phyloP scores from a whole-genome alignment of 768 basidiomycete species.

The Hygrocybe punicea region DNA sequence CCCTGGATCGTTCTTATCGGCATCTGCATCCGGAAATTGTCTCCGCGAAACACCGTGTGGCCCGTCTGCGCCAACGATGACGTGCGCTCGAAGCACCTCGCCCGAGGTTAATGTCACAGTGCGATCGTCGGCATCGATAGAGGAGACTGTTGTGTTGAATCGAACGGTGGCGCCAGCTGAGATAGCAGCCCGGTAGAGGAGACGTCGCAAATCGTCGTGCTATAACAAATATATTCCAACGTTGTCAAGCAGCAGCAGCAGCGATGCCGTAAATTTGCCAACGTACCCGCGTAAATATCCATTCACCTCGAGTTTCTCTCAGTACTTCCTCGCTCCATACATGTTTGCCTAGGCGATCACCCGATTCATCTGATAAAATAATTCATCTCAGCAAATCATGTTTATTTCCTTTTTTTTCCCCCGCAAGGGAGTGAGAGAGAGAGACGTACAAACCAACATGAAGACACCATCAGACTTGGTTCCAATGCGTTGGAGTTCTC shows the following conservation, averaged over 20 bases:
- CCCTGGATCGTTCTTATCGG: neutral
- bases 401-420: too few species aligned
- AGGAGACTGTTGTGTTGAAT: constrained; percentile 31
- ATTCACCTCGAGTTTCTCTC: constrained; percentile 41
- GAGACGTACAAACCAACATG: constrained; percentile 15
- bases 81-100: constrained; percentile 42
- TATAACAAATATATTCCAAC: constrained; percentile 26
- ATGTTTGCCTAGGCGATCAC: constrained; percentile 47
- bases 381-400: neutral
- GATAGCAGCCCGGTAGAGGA: constrained; percentile 48
- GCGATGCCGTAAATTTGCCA: constrained; percentile 7
- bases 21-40: constrained; percentile 21
- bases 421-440: too few species aligned
- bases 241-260: neutral
- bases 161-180: constrained; percentile 44
- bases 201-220: constrained; percentile 50
- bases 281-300: constrained; percentile 39
- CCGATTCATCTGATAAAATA: constrained; percentile 43
- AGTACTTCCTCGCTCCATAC: constrained; percentile 53
- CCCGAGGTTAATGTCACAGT: constrained; percentile 41
- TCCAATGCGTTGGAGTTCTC: constrained; percentile 21
- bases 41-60: constrained; percentile 37
- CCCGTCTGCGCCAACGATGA: constrained; percentile 60
- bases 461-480: constrained; percentile 26
- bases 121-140: constrained; percentile 26